Conservation (phyloP, 1,284 basidiomycete species). For the Hemileia vastatrix region DNA sequence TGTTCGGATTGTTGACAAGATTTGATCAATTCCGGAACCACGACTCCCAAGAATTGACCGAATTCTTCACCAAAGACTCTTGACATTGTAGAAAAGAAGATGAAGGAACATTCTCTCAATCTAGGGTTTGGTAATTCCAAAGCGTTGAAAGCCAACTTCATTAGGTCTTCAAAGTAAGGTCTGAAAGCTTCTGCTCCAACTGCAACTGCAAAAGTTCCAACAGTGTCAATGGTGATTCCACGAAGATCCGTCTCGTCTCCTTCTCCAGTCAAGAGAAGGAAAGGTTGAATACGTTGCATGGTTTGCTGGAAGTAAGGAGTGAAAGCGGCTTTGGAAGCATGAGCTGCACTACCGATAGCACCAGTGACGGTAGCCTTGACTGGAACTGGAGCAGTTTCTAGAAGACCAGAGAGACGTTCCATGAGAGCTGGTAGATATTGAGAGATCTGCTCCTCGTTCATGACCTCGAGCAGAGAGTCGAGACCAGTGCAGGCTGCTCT, state of each 20-base stretch:
- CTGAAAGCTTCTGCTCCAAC: conserved; percentile 89
- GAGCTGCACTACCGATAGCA: conserved; percentile 93
- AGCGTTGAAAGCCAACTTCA: conserved; percentile 87
- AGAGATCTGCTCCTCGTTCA: conserved; percentile 73
- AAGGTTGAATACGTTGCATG: conserved; percentile 74
- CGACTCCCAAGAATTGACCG: conserved; percentile 69
- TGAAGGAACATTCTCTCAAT: conserved; percentile 88
- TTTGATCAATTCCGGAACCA: conserved; percentile 72
- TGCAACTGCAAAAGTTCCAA: conserved; percentile 94
- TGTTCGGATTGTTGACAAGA: conserved; percentile 67
- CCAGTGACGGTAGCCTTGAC: conserved; percentile 95
- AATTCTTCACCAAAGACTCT: conserved; percentile 93
- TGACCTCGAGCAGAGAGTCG: conserved; percentile 89
- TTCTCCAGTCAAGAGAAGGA: conserved; percentile 73
- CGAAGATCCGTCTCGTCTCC: conserved; percentile 81
- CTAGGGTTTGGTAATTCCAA: conserved; percentile 78
- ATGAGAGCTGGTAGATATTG: conserved; percentile 89
- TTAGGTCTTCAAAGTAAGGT: conserved; percentile 89
- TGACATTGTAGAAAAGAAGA: conserved; percentile 98
- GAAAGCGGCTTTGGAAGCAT: conserved; percentile 89
- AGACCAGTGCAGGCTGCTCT: conserved; percentile 90
- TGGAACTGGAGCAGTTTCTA: conserved; percentile 70
- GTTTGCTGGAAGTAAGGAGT: conserved; percentile 88
- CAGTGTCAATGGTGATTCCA: conserved; percentile 94
- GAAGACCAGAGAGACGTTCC: conserved; percentile 79